Base-by-base conservation (phyloP, 768 basidiomycete genomes). In the Phaeotremella skinneri region DNA sequence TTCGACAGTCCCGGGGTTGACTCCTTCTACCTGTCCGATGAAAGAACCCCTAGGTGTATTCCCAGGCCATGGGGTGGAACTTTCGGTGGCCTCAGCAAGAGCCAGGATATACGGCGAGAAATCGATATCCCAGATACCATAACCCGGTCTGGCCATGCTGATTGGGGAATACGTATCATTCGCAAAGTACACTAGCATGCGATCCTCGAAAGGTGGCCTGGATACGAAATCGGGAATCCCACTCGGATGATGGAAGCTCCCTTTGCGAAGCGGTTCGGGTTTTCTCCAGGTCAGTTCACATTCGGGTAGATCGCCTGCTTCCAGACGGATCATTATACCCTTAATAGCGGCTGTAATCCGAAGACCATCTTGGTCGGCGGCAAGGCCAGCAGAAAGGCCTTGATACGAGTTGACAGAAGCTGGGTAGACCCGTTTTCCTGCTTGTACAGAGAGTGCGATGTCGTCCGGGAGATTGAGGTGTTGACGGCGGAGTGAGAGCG, bases 41-140 rank as follows among this genome's bases (percentile, higher is more conserved):
- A 62, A 47, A 26, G 64, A 63, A 2, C 48, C 45, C 52, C 68
- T 31, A 45, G 63, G 63, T 1, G 66, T 47, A n/a, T 23, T 54
- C n/a, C 34, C 34, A 17, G 64, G 58, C 64, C 68, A 66, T 17
- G 61, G 13, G 25, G 29, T 52, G 9, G 64, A 53, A n/a, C 59
- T 31, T 25, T 59, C 66, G 30, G 63, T 62, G 2, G 60, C 52
- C 26, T 57, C 51, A n/a, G 65, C 57, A 39, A 73, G 30, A 6
- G 67, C 66, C 7, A 58, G 42, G 47, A 73, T 65, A 51, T 70
- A 66, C n/a, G 58, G 27, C 14, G 68, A 68, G 56, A 63, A 73
- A 51, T 73, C 68, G 26, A 73, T 49, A 53, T 73, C 68, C 68
- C 64, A 68, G 3, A 73, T 63, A 1, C 64, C 71, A 37, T 68